phyloP scores from a whole-genome alignment of 1,284 basidiomycete species.

The Ceratobasidium sp. region DNA sequence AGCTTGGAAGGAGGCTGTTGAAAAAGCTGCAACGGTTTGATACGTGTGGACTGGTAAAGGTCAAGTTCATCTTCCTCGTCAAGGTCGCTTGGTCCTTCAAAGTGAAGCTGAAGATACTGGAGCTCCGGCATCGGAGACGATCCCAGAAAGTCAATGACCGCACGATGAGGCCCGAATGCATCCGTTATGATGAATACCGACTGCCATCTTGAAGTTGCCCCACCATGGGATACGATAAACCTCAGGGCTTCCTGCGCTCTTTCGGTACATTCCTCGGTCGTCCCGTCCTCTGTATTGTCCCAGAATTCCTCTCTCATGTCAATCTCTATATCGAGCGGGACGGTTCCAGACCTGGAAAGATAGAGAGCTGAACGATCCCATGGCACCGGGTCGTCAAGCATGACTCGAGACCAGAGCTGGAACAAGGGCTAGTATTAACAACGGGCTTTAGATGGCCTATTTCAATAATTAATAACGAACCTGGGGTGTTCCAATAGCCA shows the following conservation, averaged over 20 bases:
- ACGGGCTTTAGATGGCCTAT: background rate
- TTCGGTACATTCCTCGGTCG: background rate
- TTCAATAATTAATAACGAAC: background rate
- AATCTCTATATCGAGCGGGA: conserved; percentile 21
- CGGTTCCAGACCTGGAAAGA: conserved; percentile 20
- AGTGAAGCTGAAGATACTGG: background rate
- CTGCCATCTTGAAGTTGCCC: conserved; percentile 22
- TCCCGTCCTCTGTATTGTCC: conserved; percentile 11
- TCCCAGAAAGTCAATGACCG: background rate
- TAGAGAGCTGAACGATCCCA: conserved; percentile 21
- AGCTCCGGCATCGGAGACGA: conserved; percentile 2
- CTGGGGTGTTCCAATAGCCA: no score
- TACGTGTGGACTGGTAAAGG: background rate
- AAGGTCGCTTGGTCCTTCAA: background rate
- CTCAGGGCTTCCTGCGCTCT: conserved; percentile 1
- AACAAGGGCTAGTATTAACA: background rate
- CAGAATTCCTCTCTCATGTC: conserved; percentile 11
- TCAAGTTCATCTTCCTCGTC: conserved; percentile 1
- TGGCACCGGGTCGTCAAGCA: conserved; percentile 17
- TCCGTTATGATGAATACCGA: conserved; percentile 8
- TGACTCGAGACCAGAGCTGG: conserved; percentile 3
- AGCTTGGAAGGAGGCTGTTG: conserved; percentile 5
- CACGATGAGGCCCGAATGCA: background rate
- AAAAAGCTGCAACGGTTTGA: conserved; percentile 2
- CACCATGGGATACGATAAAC: conserved; percentile 32